These are phyloP conservation scores for Saprolegnia diclina DNA, from an alignment of 352 stramenopile species.

Conservation along the genomic window DNA sequence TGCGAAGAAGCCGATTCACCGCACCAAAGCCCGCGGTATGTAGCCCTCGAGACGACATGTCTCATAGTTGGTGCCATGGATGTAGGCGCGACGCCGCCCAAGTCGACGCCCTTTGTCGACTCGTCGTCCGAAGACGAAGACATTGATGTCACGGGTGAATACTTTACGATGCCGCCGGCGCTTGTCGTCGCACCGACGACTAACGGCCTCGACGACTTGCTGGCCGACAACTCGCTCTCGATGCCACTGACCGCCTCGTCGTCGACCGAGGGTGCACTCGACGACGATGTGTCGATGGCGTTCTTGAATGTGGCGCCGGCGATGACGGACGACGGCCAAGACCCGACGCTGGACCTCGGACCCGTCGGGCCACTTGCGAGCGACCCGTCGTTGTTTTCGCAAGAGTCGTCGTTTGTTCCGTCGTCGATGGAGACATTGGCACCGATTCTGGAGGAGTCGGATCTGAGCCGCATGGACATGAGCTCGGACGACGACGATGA, in stretches of 20 bases:
- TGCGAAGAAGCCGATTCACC: slow-evolving; percentile 1
- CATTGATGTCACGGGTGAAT: slow-evolving; percentile 84
- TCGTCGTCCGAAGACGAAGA: slow-evolving; percentile 76
- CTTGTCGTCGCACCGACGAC: slow-evolving; percentile 20
- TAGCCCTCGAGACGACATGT: neutral
- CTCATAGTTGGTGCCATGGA: neutral
- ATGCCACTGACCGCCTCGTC: slow-evolving; percentile 16
- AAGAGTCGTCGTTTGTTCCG: neutral
- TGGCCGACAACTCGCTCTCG: slow-evolving; percentile 11
- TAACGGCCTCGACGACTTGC: slow-evolving; percentile 26
- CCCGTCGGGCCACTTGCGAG: slow-evolving; percentile 10
- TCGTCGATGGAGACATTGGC: slow-evolving; percentile 8
- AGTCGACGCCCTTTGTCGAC: neutral
- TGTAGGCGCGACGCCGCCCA: neutral
- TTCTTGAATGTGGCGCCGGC: slow-evolving; percentile 3
- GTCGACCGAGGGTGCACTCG: slow-evolving; percentile 2
- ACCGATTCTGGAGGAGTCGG: slow-evolving; percentile 9
- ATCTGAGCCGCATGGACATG: slow-evolving; percentile 6
- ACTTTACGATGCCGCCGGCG: slow-evolving; percentile 38
- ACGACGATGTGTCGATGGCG: neutral
- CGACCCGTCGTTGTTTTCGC: slow-evolving; percentile 16
- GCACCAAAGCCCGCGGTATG: neutral
- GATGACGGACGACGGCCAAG: slow-evolving; percentile 33
- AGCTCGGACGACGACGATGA: slow-evolving; percentile 12
- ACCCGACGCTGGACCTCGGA: slow-evolving; percentile 36